Evolutionary conservation across 176 grass and related monocot genomes (phyloP).

Genomic region (Elaeis guineensis): DNA sequence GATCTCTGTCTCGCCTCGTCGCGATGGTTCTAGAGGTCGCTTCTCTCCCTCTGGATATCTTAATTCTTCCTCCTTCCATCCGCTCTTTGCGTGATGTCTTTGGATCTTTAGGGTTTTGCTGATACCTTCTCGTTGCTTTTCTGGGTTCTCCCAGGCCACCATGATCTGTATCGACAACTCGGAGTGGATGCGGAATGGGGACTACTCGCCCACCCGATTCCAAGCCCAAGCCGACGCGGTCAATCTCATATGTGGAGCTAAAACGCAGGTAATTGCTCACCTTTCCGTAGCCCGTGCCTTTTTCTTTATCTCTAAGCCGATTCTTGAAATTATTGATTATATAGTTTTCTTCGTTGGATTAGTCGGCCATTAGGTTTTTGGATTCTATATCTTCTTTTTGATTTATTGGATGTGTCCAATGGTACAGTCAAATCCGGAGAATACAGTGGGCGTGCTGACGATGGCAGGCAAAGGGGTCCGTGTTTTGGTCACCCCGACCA

Average conservation of each 20-base stretch:
- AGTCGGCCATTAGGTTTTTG: constrained; percentile 26
- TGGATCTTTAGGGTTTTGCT: not conserved
- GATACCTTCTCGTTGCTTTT: not conserved
- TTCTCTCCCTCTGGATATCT: not conserved
- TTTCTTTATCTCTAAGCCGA: constrained; percentile 5
- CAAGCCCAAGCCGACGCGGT: constrained; percentile 92
- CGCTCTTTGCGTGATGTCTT: not conserved
- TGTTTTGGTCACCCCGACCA: constrained; percentile 94
- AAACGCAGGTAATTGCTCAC: constrained; percentile 55
- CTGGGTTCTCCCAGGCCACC: constrained; percentile 56
- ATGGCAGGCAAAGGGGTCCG: constrained; percentile 97
- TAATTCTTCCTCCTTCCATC: not conserved
- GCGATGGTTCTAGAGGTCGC: constrained; percentile 91
- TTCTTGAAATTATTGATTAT: not conserved
- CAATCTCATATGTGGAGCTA: constrained; percentile 94
- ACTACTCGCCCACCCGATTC: constrained; percentile 75
- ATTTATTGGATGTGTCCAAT: not conserved
- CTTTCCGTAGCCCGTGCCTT: not conserved
- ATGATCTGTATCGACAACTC: constrained; percentile 99
- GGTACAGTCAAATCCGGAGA: constrained; percentile 94
- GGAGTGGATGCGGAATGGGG: constrained; percentile 99
- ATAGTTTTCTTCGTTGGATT: no score
- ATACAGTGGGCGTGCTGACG: constrained; percentile 93
- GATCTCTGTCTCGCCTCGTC: not conserved
- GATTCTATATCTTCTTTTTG: constrained; percentile 15